Evolutionary conservation across 805 yeast species (phyloP).

Genomic region (Schizosaccharomyces lindneri): DNA sequence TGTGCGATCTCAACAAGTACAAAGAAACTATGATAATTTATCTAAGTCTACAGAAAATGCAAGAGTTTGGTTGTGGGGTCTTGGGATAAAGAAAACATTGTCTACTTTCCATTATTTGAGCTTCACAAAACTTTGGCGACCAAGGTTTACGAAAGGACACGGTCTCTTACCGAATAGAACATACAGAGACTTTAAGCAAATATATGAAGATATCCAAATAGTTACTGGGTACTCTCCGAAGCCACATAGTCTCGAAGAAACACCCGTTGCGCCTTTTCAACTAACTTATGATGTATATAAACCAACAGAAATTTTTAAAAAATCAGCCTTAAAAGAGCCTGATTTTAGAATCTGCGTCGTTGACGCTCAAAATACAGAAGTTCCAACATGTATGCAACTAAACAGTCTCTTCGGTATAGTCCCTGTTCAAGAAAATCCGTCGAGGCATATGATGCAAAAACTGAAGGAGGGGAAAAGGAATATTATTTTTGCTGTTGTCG

Average conservation of each 20-base stretch:
- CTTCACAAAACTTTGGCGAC: not conserved
- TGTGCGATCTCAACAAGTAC: constrained; percentile 11
- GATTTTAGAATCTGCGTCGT: constrained; percentile 48
- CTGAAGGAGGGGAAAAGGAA: constrained; percentile 29
- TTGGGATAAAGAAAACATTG: not conserved
- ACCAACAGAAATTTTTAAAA: constrained; percentile 43
- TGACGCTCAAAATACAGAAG: constrained; percentile 15
- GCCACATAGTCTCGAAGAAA: not conserved
- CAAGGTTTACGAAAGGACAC: not conserved
- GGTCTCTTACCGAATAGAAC: not conserved
- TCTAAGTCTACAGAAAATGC: not conserved
- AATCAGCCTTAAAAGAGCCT: constrained; percentile 39
- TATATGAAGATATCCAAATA: constrained; percentile 9
- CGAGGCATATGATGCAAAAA: constrained; percentile 9
- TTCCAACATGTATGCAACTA: constrained; percentile 16
- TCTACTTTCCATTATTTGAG: not conserved
- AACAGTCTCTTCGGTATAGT: constrained; percentile 13
- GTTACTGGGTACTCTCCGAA: constrained; percentile 9
- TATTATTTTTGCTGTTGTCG: constrained; percentile 44
- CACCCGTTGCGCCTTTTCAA: constrained; percentile 9
- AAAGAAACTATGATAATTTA: constrained; percentile 1
- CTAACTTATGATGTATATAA: constrained; percentile 59
- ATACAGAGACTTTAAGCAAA: not conserved
- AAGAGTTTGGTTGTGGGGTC: not conserved
- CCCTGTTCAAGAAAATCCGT: constrained; percentile 6